Evolutionary conservation across 2,329 filamentous ascomycete genomes (phyloP).

Genomic region (Leptographium procerum): DNA sequence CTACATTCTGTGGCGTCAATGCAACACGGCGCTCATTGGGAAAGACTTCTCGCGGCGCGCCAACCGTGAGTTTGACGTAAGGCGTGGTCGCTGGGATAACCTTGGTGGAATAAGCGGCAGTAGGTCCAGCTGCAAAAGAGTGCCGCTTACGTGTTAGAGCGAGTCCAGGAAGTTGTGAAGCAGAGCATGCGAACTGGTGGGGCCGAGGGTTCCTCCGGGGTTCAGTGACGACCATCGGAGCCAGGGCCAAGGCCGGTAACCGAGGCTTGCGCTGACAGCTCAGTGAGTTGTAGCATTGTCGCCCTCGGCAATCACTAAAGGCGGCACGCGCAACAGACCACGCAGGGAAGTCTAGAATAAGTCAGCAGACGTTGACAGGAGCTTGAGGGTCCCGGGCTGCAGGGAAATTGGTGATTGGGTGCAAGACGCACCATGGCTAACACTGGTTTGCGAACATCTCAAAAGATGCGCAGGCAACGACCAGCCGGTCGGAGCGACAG

Average conservation of each 20-base stretch:
- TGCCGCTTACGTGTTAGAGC: too few relatives aligned
- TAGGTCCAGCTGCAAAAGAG: slow-evolving; percentile 10
- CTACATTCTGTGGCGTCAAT: slow-evolving; percentile 73
- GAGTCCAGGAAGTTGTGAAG: slow-evolving; percentile 24
- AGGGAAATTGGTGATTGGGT: neutral
- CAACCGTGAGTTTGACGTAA: slow-evolving; percentile 63
- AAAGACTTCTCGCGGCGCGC: slow-evolving; percentile 69
- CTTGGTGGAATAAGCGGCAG: slow-evolving; percentile 27
- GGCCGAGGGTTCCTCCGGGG: slow-evolving; percentile 16
- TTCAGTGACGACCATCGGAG: slow-evolving; percentile 15
- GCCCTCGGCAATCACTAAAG: slow-evolving; percentile 1
- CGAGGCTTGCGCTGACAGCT: slow-evolving; percentile 15
- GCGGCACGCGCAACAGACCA: neutral
- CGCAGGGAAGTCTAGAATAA: neutral
- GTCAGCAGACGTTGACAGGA: neutral
- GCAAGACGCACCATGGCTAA: neutral
- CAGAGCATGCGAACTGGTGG: slow-evolving; percentile 28
- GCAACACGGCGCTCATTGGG: slow-evolving; percentile 73
- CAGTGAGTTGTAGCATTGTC: slow-evolving; percentile 27
- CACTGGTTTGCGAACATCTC: neutral
- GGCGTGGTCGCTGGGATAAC: slow-evolving; percentile 40
- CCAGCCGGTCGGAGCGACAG: neutral
- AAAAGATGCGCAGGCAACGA: neutral
- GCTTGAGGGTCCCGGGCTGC: neutral
- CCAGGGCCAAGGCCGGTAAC: neutral